A percentile compares a stretch with the other conserved stretches of the same genome.
phyloP scores from a whole-genome alignment of 2,329 filamentous ascomycete species.

The Aspergillus sp. region DNA sequence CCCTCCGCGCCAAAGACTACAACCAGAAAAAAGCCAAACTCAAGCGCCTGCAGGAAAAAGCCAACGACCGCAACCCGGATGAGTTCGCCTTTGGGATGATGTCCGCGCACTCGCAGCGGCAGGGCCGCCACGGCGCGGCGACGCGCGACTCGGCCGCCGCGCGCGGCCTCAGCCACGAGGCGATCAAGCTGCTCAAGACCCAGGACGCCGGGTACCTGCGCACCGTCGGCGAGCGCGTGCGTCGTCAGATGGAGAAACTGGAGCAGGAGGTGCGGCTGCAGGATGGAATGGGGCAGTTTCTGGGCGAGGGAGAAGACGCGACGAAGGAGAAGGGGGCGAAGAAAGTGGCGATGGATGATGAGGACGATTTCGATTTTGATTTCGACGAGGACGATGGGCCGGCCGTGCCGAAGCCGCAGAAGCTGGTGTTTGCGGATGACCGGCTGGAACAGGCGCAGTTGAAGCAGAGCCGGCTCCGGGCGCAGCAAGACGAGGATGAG shows the following conservation, averaged over 20 bases:
- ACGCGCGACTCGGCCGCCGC: conserved; percentile 39
- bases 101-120: conserved; percentile 43
- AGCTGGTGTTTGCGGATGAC: conserved; percentile 42
- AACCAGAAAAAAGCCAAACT: conserved; percentile 61
- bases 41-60: conserved; percentile 59
- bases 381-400: conserved; percentile 18
- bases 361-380: conserved; percentile 21
- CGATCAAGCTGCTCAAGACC: conserved; percentile 64
- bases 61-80: conserved; percentile 61
- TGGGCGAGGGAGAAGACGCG: conserved; percentile 22
- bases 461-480: conserved; percentile 20
- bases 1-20: conserved; percentile 63
- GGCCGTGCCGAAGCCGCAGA: conserved; percentile 25
- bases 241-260: conserved; percentile 53
- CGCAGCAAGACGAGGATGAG: conserved; percentile 21
- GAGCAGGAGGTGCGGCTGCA: conserved; percentile 45
- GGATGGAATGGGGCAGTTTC: conserved; percentile 34
- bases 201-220: conserved; percentile 63
- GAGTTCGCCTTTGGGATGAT: conserved; percentile 68
- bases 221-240: conserved; percentile 56
- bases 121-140: conserved; percentile 43
- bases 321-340: conserved; percentile 22
- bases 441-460: conserved; percentile 32
- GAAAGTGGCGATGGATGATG: conserved; percentile 18
- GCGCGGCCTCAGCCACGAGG: conserved; percentile 51